Percentiles rank a stretch among this genome's conserved stretches.
phyloP scores from a whole-genome alignment of 345 rosid species.

The Erodium maritimum region DNA sequence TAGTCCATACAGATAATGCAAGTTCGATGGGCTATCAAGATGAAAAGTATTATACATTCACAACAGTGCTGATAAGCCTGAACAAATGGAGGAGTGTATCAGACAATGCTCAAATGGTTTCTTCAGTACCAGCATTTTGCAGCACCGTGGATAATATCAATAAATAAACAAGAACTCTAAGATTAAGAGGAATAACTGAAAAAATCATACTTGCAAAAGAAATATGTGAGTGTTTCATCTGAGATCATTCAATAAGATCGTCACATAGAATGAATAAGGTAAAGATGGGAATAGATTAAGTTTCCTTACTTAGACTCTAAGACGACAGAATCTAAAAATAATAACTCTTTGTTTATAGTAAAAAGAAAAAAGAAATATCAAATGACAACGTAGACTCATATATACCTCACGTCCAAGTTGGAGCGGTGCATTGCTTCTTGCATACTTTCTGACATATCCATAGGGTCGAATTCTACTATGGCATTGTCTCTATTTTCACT shows the following conservation, averaged over 20 bases:
- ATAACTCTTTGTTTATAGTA: too few relatives aligned
- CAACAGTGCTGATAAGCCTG: too few relatives aligned
- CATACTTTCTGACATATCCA: conserved; percentile 98
- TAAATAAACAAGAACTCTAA: too few relatives aligned
- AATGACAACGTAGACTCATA: conserved; percentile 17
- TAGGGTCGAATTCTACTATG: conserved; percentile 48
- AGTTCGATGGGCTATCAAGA: too few relatives aligned
- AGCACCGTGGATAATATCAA: background rate
- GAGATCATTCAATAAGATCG: background rate
- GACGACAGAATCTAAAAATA: background rate
- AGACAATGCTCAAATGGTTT: background rate
- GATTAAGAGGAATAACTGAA: too few relatives aligned
- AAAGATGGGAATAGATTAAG: background rate
- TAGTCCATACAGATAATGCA: too few relatives aligned
- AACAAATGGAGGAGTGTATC: background rate
- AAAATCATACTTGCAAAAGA: background rate
- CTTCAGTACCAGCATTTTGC: background rate
- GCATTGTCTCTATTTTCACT: conserved; percentile 26
- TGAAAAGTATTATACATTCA: too few relatives aligned
- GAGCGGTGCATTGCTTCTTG: conserved; percentile 98
- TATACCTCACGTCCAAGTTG: conserved; percentile 84
- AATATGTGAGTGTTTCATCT: background rate
- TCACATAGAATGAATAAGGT: background rate
- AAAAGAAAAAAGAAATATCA: conserved; percentile 3
- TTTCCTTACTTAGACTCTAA: background rate